Evolutionary conservation across 768 basidiomycete species (phyloP).

Genomic region (Lanmaoa rubissima): DNA sequence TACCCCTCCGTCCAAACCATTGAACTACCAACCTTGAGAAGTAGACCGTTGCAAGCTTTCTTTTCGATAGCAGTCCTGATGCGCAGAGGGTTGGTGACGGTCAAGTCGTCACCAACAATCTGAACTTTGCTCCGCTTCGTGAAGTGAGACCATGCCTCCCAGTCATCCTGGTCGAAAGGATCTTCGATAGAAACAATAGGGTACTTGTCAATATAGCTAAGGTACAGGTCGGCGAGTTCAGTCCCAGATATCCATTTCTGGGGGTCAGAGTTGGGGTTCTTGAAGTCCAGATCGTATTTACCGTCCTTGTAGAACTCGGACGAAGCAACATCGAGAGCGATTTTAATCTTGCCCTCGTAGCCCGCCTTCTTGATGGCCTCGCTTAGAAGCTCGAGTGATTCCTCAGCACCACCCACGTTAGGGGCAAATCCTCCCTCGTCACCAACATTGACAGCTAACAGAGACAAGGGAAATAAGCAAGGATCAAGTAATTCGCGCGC

Average conservation of each 20-base stretch:
- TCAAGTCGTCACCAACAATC: constrained; percentile 95
- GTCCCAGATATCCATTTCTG: constrained; percentile 93
- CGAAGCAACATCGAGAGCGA: constrained; percentile 96
- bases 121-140: constrained; percentile 77
- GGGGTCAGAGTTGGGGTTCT: constrained; percentile 98
- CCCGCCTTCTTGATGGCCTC: constrained; percentile 98
- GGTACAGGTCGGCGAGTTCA: constrained; percentile 92
- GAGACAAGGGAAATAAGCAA: constrained; percentile 11
- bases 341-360: constrained; percentile 98
- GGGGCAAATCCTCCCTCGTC: constrained; percentile 99
- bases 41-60: constrained; percentile 98
- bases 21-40: constrained; percentile 70
- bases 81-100: constrained; percentile 94
- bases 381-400: constrained; percentile 91
- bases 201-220: constrained; percentile 85
- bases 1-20: background rate
- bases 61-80: constrained; percentile 99
- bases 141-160: constrained; percentile 97
- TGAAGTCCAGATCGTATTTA: constrained; percentile 98
- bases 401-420: constrained; percentile 95
- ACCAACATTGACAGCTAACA: constrained; percentile 93
- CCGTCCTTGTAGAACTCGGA: constrained; percentile 99
- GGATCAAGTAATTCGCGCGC: background rate
- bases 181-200: constrained; percentile 96
- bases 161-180: constrained; percentile 99